Evolutionary conservation across 1,139 yeast genomes (phyloP).

Genomic region (Yamadazyma conglobata): DNA sequence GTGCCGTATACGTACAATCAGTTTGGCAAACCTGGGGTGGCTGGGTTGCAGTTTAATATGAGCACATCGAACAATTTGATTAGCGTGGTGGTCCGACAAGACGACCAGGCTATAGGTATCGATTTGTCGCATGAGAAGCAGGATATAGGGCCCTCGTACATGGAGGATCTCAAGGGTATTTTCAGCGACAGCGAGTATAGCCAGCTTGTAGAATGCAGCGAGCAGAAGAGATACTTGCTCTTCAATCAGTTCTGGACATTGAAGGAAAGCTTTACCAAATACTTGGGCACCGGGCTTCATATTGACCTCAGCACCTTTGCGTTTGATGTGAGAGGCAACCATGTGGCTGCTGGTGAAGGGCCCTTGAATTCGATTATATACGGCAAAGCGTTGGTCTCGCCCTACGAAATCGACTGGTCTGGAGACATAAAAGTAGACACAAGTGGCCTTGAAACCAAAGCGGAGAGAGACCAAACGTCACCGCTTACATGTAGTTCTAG

Average conservation of each 20-base stretch:
- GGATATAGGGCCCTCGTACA: slow-evolving; percentile 28
- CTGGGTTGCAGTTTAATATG: slow-evolving; percentile 39
- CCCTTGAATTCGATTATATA: background rate
- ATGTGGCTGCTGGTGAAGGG: background rate
- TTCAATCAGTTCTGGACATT: slow-evolving; percentile 68
- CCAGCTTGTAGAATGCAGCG: slow-evolving; percentile 19
- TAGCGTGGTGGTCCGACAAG: slow-evolving; percentile 38
- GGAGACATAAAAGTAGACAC: slow-evolving; percentile 1
- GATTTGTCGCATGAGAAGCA: slow-evolving; percentile 61
- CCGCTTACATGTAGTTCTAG: slow-evolving; percentile 18
- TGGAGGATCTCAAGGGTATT: slow-evolving; percentile 47
- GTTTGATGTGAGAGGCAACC: slow-evolving; percentile 8
- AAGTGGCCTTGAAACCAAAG: background rate
- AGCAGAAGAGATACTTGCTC: slow-evolving; percentile 27
- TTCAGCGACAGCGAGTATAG: slow-evolving; percentile 22
- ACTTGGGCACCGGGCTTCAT: slow-evolving; percentile 59
- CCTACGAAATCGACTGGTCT: slow-evolving; percentile 4
- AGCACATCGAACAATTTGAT: slow-evolving; percentile 56
- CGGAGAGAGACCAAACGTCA: background rate
- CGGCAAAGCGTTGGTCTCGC: background rate
- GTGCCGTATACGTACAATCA: slow-evolving; percentile 21
- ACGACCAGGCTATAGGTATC: slow-evolving; percentile 43
- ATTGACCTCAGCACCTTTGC: slow-evolving; percentile 38
- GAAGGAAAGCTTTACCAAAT: slow-evolving; percentile 68
- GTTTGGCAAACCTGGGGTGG: slow-evolving; percentile 35